Evolutionary conservation across 2,329 filamentous ascomycete genomes (phyloP).

Genomic region (Aureobasidium sp.): DNA sequence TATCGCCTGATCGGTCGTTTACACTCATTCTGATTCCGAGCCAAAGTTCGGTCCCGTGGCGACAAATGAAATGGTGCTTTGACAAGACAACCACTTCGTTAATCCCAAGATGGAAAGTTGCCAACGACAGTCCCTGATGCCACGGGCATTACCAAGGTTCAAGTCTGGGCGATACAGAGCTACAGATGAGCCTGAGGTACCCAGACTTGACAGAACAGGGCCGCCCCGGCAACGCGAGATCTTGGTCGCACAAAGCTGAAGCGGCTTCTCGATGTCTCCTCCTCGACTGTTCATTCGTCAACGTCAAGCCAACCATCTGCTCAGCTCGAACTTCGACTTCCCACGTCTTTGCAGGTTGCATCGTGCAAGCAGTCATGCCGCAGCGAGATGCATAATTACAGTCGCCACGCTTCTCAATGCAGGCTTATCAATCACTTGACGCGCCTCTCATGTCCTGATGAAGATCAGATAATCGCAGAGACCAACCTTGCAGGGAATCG

Average conservation of each 20-base stretch:
- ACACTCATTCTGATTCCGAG: too few relatives aligned
- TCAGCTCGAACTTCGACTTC: not conserved
- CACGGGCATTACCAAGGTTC: not conserved
- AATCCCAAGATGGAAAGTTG: not conserved
- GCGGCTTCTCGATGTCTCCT: not conserved
- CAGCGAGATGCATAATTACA: not conserved
- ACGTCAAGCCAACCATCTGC: not conserved
- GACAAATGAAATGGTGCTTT: not conserved
- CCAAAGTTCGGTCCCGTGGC: too few relatives aligned
- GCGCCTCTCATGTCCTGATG: not conserved
- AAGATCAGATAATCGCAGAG: not conserved
- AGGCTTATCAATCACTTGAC: constrained; percentile 1
- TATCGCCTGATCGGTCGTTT: too few relatives aligned
- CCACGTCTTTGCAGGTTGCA: not conserved
- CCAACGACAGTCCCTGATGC: not conserved
- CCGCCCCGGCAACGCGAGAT: not conserved
- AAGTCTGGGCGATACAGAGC: not conserved
- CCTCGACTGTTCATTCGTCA: not conserved
- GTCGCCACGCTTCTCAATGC: not conserved
- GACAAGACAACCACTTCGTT: not conserved
- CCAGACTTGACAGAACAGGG: not conserved
- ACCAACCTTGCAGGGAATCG: not conserved
- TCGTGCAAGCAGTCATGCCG: not conserved
- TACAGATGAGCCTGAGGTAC: not conserved
- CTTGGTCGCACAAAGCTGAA: not conserved